phyloP scores from a whole-genome alignment of 2,329 filamentous ascomycete species.

The Botrytis fragariae region DNA sequence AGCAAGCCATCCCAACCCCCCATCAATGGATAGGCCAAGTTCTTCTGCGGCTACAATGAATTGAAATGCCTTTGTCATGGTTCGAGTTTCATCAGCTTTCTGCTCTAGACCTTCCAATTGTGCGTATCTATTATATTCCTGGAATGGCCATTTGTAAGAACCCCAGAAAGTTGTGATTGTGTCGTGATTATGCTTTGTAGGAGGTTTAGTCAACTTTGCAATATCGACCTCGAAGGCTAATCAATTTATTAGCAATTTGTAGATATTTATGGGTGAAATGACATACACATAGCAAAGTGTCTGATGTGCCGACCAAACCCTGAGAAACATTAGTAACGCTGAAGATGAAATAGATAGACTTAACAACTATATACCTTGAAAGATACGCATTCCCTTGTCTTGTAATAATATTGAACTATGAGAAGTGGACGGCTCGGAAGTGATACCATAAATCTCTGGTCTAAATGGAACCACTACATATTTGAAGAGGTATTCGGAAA shows the following conservation, averaged over 20 bases:
- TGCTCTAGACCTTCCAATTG: constrained; percentile 59
- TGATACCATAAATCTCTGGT: constrained; percentile 58
- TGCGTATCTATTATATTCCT: constrained; percentile 57
- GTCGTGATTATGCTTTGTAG: constrained; percentile 55
- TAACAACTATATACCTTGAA: constrained; percentile 44
- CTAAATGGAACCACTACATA: constrained; percentile 66
- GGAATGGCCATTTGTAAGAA: constrained; percentile 61
- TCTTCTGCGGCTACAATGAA: constrained; percentile 56
- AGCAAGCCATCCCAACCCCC: constrained; percentile 63
- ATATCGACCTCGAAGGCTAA: constrained; percentile 62
- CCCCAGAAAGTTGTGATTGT: constrained; percentile 60
- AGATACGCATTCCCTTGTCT: constrained; percentile 57
- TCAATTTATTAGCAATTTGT: constrained; percentile 5
- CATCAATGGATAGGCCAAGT: constrained; percentile 66
- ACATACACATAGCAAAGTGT: constrained; percentile 57
- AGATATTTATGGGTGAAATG: neutral
- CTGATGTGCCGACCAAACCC: constrained; percentile 57
- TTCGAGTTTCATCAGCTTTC: constrained; percentile 60
- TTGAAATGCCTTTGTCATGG: constrained; percentile 59
- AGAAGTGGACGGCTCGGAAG: constrained; percentile 37
- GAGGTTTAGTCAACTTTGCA: constrained; percentile 48
- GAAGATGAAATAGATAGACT: neutral
- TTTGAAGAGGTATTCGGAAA: constrained; percentile 57
- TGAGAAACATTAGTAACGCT: constrained; percentile 17
- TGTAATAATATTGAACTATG: constrained; percentile 36